phyloP scores from a whole-genome alignment of 2,329 filamentous ascomycete genomes.

The Alternaria atra region DNA sequence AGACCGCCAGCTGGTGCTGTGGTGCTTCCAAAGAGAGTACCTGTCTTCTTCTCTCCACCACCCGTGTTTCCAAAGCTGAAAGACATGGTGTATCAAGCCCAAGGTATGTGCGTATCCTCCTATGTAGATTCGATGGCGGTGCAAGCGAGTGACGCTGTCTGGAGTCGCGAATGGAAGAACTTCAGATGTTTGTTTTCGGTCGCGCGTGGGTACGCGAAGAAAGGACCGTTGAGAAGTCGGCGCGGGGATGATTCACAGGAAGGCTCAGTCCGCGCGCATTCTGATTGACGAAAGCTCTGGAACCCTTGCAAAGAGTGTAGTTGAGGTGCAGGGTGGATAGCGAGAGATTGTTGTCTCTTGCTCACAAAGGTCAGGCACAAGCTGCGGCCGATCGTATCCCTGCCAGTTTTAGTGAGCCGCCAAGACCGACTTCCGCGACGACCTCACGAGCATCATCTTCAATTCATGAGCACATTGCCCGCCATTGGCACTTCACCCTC shows the following conservation, averaged over 20 bases:
- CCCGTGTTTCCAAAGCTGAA: constrained; percentile 41
- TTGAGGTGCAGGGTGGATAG: constrained; percentile 17
- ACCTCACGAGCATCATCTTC: constrained; percentile 29
- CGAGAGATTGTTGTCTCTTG: constrained; percentile 23
- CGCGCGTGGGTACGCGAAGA: constrained; percentile 27
- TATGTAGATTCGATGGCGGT: neutral
- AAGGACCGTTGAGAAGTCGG: neutral
- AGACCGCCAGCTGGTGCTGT: constrained; percentile 50
- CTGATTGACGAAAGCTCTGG: constrained; percentile 6
- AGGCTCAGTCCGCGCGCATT: constrained; percentile 25
- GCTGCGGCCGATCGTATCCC: constrained; percentile 23
- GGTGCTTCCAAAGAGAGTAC: constrained; percentile 49
- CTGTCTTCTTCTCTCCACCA: constrained; percentile 46
- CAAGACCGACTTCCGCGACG: constrained; percentile 32
- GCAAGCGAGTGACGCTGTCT: constrained; percentile 4
- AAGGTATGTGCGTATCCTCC: neutral
- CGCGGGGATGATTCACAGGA: neutral
- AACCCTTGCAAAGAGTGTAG: constrained; percentile 13
- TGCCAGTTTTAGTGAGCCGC: constrained; percentile 21
- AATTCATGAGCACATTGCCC: constrained; percentile 42
- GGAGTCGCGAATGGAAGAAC: constrained; percentile 9
- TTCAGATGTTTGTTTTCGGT: constrained; percentile 25
- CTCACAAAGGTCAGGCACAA: constrained; percentile 26
- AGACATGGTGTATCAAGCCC: constrained; percentile 33
- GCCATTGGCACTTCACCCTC: constrained; percentile 52